Evolutionary conservation across 495 filamentous ascomycete species (phyloP).

Genomic region (Aspergillus affinis): DNA sequence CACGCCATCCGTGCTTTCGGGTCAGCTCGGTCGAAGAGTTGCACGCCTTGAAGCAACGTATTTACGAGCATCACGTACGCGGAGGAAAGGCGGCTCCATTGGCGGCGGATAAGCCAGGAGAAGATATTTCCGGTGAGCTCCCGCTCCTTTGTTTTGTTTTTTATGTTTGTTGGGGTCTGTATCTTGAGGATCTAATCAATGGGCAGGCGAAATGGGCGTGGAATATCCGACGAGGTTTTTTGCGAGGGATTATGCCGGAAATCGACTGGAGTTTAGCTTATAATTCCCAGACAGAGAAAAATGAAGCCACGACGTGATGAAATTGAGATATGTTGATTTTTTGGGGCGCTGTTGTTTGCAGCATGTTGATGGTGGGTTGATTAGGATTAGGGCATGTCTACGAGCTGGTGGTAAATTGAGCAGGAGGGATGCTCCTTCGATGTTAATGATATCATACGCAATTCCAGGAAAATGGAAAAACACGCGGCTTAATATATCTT

Average conservation of each 20-base stretch:
- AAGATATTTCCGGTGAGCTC: conserved; percentile 47
- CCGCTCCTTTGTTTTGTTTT: conserved; percentile 2
- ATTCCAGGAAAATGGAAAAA: not conserved
- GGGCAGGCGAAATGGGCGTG: conserved; percentile 49
- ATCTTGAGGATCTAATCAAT: not conserved
- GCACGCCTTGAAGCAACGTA: conserved; percentile 41
- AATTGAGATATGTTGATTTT: not conserved
- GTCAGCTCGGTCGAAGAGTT: conserved; percentile 46
- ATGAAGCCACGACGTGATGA: not conserved
- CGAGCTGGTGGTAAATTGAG: not conserved
- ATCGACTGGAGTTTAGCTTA: conserved; percentile 60
- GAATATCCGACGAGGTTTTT: conserved; percentile 64
- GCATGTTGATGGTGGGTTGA: not conserved
- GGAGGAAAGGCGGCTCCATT: conserved; percentile 50
- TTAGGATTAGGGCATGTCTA: not conserved
- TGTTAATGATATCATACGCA: not conserved
- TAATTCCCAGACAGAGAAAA: conserved; percentile 21
- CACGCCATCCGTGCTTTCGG: conserved; percentile 59
- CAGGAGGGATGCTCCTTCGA: no score
- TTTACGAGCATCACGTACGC: conserved; percentile 54
- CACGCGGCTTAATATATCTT: not conserved
- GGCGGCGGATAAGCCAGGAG: conserved; percentile 56
- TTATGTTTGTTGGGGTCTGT: not conserved
- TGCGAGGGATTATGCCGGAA: conserved; percentile 62
- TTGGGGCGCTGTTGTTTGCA: not conserved